phyloP scores from a whole-genome alignment of 805 yeast species.

The Myxozyma kluyveri region DNA sequence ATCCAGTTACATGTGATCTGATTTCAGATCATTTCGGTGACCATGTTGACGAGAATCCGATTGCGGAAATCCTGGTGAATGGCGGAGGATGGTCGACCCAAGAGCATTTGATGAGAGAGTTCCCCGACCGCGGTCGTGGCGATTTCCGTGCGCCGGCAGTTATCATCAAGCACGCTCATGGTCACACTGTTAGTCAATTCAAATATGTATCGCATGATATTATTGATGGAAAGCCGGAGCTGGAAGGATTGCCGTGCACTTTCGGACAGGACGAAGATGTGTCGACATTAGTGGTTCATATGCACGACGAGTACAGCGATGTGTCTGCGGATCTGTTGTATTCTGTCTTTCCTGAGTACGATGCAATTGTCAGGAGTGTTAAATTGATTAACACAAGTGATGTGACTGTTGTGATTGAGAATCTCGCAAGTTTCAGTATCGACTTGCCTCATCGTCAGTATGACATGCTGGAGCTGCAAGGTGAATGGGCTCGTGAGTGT shows the following conservation, averaged over 20 bases:
- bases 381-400: neutral
- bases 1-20: neutral
- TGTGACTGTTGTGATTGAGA: neutral
- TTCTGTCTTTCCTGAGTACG: neutral
- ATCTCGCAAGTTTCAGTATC: neutral
- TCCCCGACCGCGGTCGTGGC: conserved; percentile 5
- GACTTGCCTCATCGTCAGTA: neutral
- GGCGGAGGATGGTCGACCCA: neutral
- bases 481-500: conserved; percentile 2
- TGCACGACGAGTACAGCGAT: neutral
- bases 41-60: neutral
- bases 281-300: neutral
- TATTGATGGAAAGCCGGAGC: conserved; percentile 1
- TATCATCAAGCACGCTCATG: neutral
- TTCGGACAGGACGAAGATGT: neutral
- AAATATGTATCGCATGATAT: neutral
- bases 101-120: conserved; percentile 1
- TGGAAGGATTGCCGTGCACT: conserved; percentile 3
- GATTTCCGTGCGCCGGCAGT: conserved; percentile 7
- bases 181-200: conserved; percentile 1
- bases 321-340: neutral
- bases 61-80: neutral
- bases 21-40: conserved; percentile 1
- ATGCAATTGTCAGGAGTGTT: conserved; percentile 4
- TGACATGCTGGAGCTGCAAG: conserved; percentile 1